Base-by-base conservation (phyloP, 2,329 filamentous ascomycete species). In the Clarireedia hainanense region DNA sequence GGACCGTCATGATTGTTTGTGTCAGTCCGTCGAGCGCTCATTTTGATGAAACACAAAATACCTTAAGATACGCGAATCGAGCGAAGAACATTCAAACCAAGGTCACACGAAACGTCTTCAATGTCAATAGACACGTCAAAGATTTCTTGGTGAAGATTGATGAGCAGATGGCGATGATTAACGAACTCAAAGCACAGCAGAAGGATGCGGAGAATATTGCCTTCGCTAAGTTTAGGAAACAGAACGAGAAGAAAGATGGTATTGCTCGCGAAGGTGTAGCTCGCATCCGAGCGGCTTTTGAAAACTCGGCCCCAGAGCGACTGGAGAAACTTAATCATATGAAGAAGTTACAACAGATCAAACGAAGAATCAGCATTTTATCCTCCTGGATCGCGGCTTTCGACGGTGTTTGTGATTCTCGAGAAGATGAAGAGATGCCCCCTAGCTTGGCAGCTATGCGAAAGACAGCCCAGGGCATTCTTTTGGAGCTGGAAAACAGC, bases 81-180 rank as follows among this genome's bases (percentile, higher is more conserved):
- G 94, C 94, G 57, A 99, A 99, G 81, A 99, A 99, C 68, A 99
- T 99, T 69, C 95, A 97, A 75, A 99, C 94, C 57, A 99, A 99
- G 78, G 91, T 96, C 56, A 96, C 94, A n/a, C 85, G 91, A 67
- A 99, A 99, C 69, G 91, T 97, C 24, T 99, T 95, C 75, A 99
- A 99, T 70, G 94, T 99, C 61, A 96, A 99, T 71, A 88, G 94
- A 59, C 94, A 99, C 73, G 94, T 99, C 67, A 99, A 99, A 76
- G 94, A 99, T 72, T 99, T 96, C 74, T 74, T 99, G 70, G 94
- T 96, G 76, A 97, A 97, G 79, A 99, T 99, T 66, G 92, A 99
- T 68, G 94, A 99, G 74, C 92, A 99, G 70, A 91, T 96, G 80
- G 86, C 85, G n/a, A 74, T 96, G 67, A 99, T 99, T 71, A 96